Percentiles rank a stretch among this genome's conserved stretches.
Conservation (phyloP, 768 basidiomycete genomes). For the Psilocybe cyanescens region DNA sequence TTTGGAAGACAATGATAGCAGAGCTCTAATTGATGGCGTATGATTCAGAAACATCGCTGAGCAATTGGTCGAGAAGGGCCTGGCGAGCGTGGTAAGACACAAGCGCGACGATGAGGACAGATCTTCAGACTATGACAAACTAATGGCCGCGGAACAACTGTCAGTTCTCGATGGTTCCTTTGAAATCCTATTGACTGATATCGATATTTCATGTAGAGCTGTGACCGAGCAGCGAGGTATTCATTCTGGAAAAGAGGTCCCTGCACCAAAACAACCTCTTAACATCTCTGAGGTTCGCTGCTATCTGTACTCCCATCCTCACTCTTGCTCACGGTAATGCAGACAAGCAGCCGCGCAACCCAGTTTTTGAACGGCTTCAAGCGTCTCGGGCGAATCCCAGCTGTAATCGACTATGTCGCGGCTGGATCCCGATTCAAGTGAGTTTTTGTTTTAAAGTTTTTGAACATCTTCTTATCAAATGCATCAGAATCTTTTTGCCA, state of each 20-base stretch:
- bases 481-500: conserved; percentile 71
- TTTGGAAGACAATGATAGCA: not conserved
- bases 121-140: conserved; percentile 94
- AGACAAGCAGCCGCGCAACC: conserved; percentile 75
- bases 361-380: conserved; percentile 94
- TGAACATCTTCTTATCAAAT: conserved; percentile 1
- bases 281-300: conserved; percentile 88
- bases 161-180: conserved; percentile 41
- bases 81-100: conserved; percentile 89
- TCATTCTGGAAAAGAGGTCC: conserved; percentile 90
- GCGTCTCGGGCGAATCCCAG: conserved; percentile 80
- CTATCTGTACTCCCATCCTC: not conserved
- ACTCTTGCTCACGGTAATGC: conserved; percentile 10
- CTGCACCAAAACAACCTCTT: conserved; percentile 77
- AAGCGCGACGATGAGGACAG: conserved; percentile 95
- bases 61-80: conserved; percentile 90
- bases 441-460: conserved; percentile 18
- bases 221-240: conserved; percentile 78
- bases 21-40: not conserved
- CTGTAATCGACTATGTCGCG: conserved; percentile 91
- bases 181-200: not conserved
- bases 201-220: conserved; percentile 52
- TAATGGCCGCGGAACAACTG: conserved; percentile 94
- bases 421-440: conserved; percentile 96
- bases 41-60: conserved; percentile 82